Evolutionary conservation across 129 eudicot genomes (phyloP), one percentile per base, ranked within the genome.

Genomic region (Lactuca saligna): DNA sequence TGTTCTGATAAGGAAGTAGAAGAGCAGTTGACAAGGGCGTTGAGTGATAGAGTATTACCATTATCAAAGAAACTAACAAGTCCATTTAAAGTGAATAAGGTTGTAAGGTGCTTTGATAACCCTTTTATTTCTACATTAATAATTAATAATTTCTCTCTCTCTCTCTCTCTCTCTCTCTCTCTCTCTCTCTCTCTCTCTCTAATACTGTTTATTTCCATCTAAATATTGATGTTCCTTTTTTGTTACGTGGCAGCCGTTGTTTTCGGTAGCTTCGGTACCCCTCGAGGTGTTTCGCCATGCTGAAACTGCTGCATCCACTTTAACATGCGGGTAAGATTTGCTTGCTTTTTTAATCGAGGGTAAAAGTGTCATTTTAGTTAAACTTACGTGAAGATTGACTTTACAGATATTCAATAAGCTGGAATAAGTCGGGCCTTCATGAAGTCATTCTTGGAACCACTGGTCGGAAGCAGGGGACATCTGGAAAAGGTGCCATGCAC

Each of bases 381-480:
- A 35, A 10, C 41, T 46, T 69, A 14, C 6, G 34, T 44, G 20
- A 35, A 7, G 71, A 54, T 15, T 17, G 13, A 69, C 54, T 20
- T 20, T 62, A 5, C 50, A 82, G 88, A 48, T 85, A 87, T 76
- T 87, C 94, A 16, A 78, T 90, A 75, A 76, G 95, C 86, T 93
- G 97, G 91, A 93, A 89, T 69, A 91, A 73, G 56, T 73, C 66
- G 57, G 95, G 95, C 62, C 68, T 90, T 66, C 97, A 89, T 72
- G 98, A 93, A 78, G 97, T 87, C 70, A 78, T 89, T 65, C 97
- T 93, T 75, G 97, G 98, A 60, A 93, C 92, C 46, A 93, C 98
- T 33, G 98, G 98, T 31, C 79, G 98, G 71, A 93, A 93, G 68
- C 96, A 93, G 76, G 98, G 98, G 55, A 93, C 96, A 20, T 86